A percentile compares a stretch with the other conserved stretches of the same genome.
Evolutionary conservation across 495 filamentous ascomycete genomes (phyloP).

Genomic region (Chaetomium cochliodes): DNA sequence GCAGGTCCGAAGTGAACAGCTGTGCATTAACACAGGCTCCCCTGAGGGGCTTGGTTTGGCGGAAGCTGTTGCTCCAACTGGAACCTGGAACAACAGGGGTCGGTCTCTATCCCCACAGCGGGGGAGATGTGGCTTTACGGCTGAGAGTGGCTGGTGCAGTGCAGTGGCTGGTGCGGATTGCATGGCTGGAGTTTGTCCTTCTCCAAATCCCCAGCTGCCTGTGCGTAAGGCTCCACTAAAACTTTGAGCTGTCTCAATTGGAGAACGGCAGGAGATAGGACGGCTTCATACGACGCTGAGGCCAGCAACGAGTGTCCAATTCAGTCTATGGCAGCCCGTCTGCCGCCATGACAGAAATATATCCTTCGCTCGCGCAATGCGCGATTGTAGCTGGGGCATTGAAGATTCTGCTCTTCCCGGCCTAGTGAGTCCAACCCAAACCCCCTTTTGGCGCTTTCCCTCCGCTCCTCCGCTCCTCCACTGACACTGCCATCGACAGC

Average conservation of each 20-base stretch:
- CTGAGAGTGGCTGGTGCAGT: neutral
- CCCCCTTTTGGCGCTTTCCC: slow-evolving; percentile 1
- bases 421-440: slow-evolving; percentile 68
- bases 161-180: neutral
- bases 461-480: neutral
- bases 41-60: slow-evolving; percentile 10
- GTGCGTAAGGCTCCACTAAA: slow-evolving; percentile 6
- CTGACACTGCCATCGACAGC: slow-evolving; percentile 47
- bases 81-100: slow-evolving; percentile 13
- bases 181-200: neutral
- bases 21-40: slow-evolving; percentile 13
- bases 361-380: slow-evolving; percentile 83
- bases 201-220: neutral
- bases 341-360: slow-evolving; percentile 71
- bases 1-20: slow-evolving; percentile 16
- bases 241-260: neutral
- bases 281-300: slow-evolving; percentile 1
- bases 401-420: slow-evolving; percentile 90
- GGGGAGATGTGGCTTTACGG: slow-evolving; percentile 20
- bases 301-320: neutral
- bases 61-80: slow-evolving; percentile 21
- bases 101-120: neutral
- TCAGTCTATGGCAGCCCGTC: slow-evolving; percentile 21
- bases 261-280: neutral
- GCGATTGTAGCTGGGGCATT: slow-evolving; percentile 83